Evolutionary conservation across 495 filamentous ascomycete genomes (phyloP), one percentile per base, ranked within the genome.

Genomic region (Penicillium waksmanii): DNA sequence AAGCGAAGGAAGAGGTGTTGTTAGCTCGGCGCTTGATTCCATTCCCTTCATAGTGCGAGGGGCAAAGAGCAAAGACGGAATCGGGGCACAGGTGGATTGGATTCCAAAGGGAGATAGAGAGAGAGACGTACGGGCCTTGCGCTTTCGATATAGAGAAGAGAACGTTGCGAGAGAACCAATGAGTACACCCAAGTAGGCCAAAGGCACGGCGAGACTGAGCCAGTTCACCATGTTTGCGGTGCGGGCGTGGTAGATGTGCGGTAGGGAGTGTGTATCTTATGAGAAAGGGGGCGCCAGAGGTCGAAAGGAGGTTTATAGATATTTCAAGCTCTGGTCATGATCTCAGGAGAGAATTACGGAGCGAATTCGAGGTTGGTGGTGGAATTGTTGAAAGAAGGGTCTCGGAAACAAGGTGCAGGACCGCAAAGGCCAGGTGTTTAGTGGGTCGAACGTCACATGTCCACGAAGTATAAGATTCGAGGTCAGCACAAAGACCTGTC

Each of bases 131-230:
- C 91, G 76, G 61, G 90, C 86, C 88, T 96, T 96, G 75, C 94
- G 87, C 81, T 93, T 94, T 60, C 94, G 87, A 73, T 98, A 98
- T 42, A 97, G 82, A 36, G 86, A 90, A 23, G 91, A 94, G 78
- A 98, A 98, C 63, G 91, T 96, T 65, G 87, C 86, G 40, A 98
- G 82, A 33, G 92, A 94, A 67, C 93, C 93, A 62, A 91, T 80
- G 40, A 98, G 84, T 53, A 98, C 87, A 56, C 82, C 83, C 53
- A 98, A 84, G 75, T 98, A 98, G 73, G 90, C 87, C 66, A 97
- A 81, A 51, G 92, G 91, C 63, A 96, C 80, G 61, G 84, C 76
- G 64, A 97, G 87, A 72, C 85, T 84, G 71, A 90, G 70, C 91
- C 89, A 94, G 82, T 96, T 81, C 56, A 70, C 65, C 81, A 84